Conservation (phyloP, 768 basidiomycete genomes). For the Gloeostereum incarnatum region DNA sequence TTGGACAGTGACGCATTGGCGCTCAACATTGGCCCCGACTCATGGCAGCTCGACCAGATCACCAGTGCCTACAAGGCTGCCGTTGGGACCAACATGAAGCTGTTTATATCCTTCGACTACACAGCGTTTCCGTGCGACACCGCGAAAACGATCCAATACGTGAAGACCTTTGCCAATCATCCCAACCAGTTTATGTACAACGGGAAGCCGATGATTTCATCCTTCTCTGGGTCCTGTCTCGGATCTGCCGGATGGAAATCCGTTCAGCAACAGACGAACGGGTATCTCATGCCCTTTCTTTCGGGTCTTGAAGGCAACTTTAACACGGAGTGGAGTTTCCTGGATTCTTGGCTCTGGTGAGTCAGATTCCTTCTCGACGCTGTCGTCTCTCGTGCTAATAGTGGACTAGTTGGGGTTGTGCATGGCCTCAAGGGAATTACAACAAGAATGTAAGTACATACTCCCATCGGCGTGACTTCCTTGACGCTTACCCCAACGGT, state of each 20-base stretch:
- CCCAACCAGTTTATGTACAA: constrained; percentile 47
- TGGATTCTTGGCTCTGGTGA: constrained; percentile 40
- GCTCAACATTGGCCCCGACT: constrained; percentile 9
- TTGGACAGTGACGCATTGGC: constrained; percentile 49
- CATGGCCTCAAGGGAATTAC: constrained; percentile 44
- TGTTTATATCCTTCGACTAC: constrained; percentile 7
- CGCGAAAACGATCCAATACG: constrained; percentile 27
- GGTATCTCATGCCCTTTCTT: constrained; percentile 47
- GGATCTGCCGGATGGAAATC: constrained; percentile 38
- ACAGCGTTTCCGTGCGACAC: constrained; percentile 23
- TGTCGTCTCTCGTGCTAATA: constrained; percentile 3
- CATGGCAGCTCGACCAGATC: constrained; percentile 5
- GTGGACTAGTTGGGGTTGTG: constrained; percentile 43
- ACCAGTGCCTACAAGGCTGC: constrained; percentile 5
- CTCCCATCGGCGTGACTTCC: not conserved
- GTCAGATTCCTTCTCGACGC: constrained; percentile 7
- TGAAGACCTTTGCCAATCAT: constrained; percentile 37
- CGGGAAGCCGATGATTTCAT: constrained; percentile 48
- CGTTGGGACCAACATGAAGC: constrained; percentile 5
- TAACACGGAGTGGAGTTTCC: constrained; percentile 32
- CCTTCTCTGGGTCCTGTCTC: constrained; percentile 53
- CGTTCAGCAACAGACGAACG: constrained; percentile 36
- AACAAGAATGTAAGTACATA: constrained; percentile 28
- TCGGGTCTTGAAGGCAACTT: constrained; percentile 39
- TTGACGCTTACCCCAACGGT: constrained; percentile 4